A percentile compares a stretch with the other conserved stretches of the same genome.
Evolutionary conservation across 2,329 filamentous ascomycete species (phyloP).

Genomic region (Lachnellula hyalina): DNA sequence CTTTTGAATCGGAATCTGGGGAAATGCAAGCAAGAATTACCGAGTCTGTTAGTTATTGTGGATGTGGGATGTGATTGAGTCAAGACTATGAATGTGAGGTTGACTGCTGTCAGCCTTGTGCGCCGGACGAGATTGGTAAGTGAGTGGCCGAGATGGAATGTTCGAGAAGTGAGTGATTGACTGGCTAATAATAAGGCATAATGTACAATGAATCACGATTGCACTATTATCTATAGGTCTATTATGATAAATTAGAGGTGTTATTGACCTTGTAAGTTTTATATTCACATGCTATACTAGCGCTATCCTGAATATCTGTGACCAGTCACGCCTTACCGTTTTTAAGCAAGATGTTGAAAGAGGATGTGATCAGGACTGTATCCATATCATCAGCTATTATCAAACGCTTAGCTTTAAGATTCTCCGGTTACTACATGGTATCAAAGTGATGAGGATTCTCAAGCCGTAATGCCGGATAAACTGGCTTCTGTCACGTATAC

Average conservation of each 20-base stretch:
- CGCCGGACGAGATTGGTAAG: slow-evolving; percentile 3
- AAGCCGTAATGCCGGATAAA: neutral
- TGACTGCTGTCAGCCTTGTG: slow-evolving; percentile 11
- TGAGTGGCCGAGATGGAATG: slow-evolving; percentile 4
- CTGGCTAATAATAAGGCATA: neutral
- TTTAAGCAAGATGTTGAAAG: too few species aligned
- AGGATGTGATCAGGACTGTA: too few species aligned
- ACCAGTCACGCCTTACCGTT: too few species aligned
- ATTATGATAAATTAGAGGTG: neutral
- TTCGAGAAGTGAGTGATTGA: slow-evolving; percentile 13
- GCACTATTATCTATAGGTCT: neutral
- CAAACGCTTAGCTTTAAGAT: too few species aligned
- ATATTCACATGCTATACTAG: neutral
- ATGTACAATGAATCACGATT: neutral
- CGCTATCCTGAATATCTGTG: neutral
- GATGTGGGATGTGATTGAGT: neutral
- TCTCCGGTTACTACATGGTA: too few species aligned
- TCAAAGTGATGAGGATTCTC: too few species aligned
- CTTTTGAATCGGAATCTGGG: too few species aligned
- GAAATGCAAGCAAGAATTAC: neutral
- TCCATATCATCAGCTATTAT: too few species aligned
- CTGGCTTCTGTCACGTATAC: neutral
- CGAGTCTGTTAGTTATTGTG: neutral
- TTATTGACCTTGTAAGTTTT: neutral
- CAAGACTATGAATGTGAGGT: neutral